Evolutionary conservation across 768 basidiomycete genomes (phyloP), one percentile per base, ranked within the genome.

Genomic region (Rhizopogon vesiculosus): DNA sequence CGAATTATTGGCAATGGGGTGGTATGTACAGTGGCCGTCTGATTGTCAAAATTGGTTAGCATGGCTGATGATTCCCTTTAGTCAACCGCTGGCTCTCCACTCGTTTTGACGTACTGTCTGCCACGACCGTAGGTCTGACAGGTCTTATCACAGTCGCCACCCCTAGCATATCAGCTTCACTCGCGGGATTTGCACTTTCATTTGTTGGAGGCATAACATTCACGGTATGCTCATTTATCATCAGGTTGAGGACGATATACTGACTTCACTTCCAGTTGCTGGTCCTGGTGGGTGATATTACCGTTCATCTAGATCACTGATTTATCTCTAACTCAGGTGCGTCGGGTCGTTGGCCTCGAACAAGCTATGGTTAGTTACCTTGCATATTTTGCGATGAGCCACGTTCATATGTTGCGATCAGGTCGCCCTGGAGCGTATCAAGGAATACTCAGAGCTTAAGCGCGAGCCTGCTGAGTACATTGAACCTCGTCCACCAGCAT

Each of bases 1-100:
- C 90, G 3, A 89, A 84, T 66, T 93, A 89, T 64, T 95, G 93
- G 93, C 87, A 89, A 81, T 93, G 89, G 91, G 89, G 85, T 74
- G 85, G 85, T 89, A 66, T 53, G 75, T 62, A 50, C 29, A 38
- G 35, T 38, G n/a, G 13, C 33, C n/a, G 18, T 53, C 15, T 33
- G 29, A 39, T 19, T 19, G 10, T 19, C 33, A 25, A 10, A 19
- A n/a, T 45, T 22, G 41, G 19, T 19, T 13, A 18, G 41, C 59
- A 51, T 49, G 48, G 25, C 50, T 62, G 55, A 60, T 42, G 5
- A 42, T 25, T 31, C 5, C 57, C 25, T 50, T 5, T 59, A 90
- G 91, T 94, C 16, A 94, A 93, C 67, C 85, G 93, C 42, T 98
- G 94, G 94, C 76, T 94, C 45, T 89, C 88, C 29, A 82, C 87